Percentiles rank a stretch among this genome's conserved stretches.
Conservation (phyloP, 1,284 basidiomycete species). For the Melanopsichium pennsylvanicum region DNA sequence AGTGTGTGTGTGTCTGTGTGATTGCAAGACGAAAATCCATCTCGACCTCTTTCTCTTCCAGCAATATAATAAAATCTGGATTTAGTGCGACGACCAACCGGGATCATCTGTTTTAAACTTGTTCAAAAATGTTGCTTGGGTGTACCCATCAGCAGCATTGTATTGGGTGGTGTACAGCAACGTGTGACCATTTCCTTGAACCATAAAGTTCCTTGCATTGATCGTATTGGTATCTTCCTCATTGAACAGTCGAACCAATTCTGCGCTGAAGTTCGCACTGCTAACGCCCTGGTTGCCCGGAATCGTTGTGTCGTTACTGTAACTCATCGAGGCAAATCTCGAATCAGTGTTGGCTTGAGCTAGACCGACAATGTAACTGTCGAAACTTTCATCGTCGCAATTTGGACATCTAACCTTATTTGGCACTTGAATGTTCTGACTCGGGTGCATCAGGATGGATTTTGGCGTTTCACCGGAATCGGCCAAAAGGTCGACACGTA, state of each 20-base stretch:
- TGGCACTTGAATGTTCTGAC: constrained; percentile 24
- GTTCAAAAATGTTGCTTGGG: constrained; percentile 23
- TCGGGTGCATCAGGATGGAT: constrained; percentile 6
- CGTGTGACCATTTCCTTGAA: constrained; percentile 13
- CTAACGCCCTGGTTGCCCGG: constrained; percentile 22
- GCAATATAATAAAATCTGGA: too few species aligned
- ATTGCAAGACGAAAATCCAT: too few species aligned
- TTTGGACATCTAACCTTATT: constrained; percentile 14
- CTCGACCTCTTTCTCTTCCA: too few species aligned
- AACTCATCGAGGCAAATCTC: constrained; percentile 28
- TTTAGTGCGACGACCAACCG: constrained; percentile 21
- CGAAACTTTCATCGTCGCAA: constrained; percentile 30
- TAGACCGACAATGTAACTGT: constrained; percentile 28
- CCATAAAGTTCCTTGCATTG: constrained; percentile 26
- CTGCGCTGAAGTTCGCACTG: constrained; percentile 4
- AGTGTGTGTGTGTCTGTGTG: not conserved
- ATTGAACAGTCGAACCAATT: constrained; percentile 11
- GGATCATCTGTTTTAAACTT: constrained; percentile 33
- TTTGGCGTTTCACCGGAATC: constrained; percentile 25
- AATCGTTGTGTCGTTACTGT: constrained; percentile 24
- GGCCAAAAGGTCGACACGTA: constrained; percentile 17
- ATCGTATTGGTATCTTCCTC: constrained; percentile 8
- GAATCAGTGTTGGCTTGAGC: constrained; percentile 22
- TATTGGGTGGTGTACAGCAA: constrained; percentile 18
- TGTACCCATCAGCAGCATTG: constrained; percentile 20